These are phyloP conservation scores for Trichocomaceae sp. DNA, from an alignment of 2,329 filamentous ascomycete species.

Conservation along the genomic window DNA sequence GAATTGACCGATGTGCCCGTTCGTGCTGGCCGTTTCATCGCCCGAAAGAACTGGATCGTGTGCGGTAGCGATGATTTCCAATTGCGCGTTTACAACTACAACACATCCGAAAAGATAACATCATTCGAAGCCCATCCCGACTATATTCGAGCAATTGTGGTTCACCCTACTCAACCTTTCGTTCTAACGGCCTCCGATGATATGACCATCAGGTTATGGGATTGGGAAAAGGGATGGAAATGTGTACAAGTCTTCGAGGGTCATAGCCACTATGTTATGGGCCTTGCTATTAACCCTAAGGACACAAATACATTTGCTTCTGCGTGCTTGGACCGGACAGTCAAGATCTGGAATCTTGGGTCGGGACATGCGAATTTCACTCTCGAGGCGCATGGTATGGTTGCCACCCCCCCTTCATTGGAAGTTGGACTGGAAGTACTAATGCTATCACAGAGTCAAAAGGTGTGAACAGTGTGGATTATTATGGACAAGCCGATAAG, in stretches of 20 bases:
- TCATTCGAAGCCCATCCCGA: constrained; percentile 96
- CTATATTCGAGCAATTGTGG: constrained; percentile 93
- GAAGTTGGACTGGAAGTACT: neutral
- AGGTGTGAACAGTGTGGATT: constrained; percentile 97
- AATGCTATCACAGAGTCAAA: constrained; percentile 57
- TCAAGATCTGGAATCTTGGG: constrained; percentile 96
- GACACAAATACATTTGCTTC: constrained; percentile 90
- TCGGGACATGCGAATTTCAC: constrained; percentile 94
- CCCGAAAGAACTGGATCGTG: constrained; percentile 98
- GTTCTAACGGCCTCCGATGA: constrained; percentile 95
- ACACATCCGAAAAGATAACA: constrained; percentile 97
- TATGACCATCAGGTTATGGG: constrained; percentile 98
- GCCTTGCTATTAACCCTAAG: constrained; percentile 93
- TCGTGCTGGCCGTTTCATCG: constrained; percentile 90
- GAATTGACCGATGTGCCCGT: constrained; percentile 98
- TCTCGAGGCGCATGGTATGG: constrained; percentile 71
- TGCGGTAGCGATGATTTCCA: constrained; percentile 92
- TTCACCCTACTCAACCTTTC: constrained; percentile 92
- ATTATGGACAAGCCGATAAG: constrained; percentile 62
- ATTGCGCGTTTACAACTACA: constrained; percentile 93
- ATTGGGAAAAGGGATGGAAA: constrained; percentile 98
- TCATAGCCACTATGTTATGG: constrained; percentile 96
- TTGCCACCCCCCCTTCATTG: neutral
- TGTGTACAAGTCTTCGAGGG: constrained; percentile 96
- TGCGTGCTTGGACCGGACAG: constrained; percentile 89